These are phyloP conservation scores for Populus nigra DNA, from an alignment of 345 rosid species.

Conservation along the genomic window DNA sequence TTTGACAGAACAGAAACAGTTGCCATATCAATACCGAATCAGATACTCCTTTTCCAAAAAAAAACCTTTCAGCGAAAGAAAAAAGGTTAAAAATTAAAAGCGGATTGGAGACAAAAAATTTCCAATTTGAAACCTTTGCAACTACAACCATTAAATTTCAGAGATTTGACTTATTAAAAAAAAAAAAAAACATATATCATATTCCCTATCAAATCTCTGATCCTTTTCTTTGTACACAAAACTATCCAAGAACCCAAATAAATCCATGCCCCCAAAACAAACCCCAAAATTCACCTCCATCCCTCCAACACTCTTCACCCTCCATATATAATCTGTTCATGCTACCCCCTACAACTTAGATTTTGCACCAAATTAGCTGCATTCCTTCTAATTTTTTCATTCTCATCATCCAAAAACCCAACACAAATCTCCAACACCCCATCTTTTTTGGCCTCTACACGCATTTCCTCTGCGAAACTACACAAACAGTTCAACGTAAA, in stretches of 20 bases:
- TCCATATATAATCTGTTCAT: conserved; percentile 15
- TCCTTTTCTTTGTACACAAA: conserved; percentile 49
- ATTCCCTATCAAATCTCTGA: conserved; percentile 35
- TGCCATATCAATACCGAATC: neutral
- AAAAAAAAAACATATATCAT: conserved; percentile 16
- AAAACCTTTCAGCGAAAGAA: neutral
- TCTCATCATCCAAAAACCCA: conserved; percentile 64
- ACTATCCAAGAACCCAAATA: conserved; percentile 32
- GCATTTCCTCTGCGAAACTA: conserved; percentile 43
- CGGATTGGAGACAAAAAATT: conserved; percentile 6
- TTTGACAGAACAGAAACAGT: neutral
- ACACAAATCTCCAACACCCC: conserved; percentile 66
- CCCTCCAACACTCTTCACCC: conserved; percentile 8
- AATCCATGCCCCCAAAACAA: conserved; percentile 26
- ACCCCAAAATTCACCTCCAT: conserved; percentile 42
- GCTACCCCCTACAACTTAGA: conserved; percentile 38
- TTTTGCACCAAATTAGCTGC: conserved; percentile 62
- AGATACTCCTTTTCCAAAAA: neutral
- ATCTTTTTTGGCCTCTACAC: conserved; percentile 44
- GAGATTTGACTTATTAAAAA: conserved; percentile 30
- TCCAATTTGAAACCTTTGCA: conserved; percentile 27
- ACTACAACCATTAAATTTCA: conserved; percentile 23
- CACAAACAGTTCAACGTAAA: conserved; percentile 68
- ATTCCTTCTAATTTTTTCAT: conserved; percentile 77
- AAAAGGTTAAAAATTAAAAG: neutral